Conservation (phyloP, 495 filamentous ascomycete genomes). For the Xylaria cubensis region DNA sequence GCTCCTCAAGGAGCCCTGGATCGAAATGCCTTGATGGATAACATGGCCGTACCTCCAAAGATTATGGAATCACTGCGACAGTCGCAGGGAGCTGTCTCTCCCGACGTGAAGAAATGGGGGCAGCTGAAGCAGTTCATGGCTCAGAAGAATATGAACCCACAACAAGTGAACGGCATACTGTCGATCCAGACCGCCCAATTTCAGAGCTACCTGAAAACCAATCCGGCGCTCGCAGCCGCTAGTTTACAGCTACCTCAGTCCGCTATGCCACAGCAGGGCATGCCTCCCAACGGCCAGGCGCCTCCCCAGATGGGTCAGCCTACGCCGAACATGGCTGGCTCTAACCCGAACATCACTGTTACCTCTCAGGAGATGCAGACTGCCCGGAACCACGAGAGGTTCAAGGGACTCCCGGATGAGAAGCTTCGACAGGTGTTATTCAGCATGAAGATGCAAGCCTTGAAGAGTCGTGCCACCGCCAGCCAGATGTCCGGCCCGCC, state of each 20-base stretch:
- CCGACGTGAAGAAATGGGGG: conserved; percentile 72
- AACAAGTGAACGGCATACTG: conserved; percentile 54
- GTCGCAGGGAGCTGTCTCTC: conserved; percentile 49
- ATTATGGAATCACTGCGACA: conserved; percentile 36
- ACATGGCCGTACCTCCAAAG: conserved; percentile 43
- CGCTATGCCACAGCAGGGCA: conserved; percentile 42
- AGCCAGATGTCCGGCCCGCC: conserved; percentile 30
- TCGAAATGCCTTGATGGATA: conserved; percentile 43
- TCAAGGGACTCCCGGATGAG: conserved; percentile 57
- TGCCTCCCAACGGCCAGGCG: conserved; percentile 47
- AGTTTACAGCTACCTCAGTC: conserved; percentile 33
- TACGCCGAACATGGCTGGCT: conserved; percentile 34
- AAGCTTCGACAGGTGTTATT: conserved; percentile 52
- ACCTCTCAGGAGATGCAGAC: conserved; percentile 54
- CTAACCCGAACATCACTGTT: conserved; percentile 32
- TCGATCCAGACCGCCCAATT: conserved; percentile 63
- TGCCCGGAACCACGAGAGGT: conserved; percentile 47
- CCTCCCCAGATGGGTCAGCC: conserved; percentile 29
- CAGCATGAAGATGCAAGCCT: conserved; percentile 38
- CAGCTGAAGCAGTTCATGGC: conserved; percentile 70
- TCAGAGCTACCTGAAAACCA: conserved; percentile 42
- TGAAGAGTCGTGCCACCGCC: conserved; percentile 39
- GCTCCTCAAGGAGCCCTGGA: conserved; percentile 28
- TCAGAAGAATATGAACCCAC: conserved; percentile 53
- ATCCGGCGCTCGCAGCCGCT: conserved; percentile 29